Evolutionary conservation across 495 filamentous ascomycete species (phyloP).

Genomic region (Penicillium canariense): DNA sequence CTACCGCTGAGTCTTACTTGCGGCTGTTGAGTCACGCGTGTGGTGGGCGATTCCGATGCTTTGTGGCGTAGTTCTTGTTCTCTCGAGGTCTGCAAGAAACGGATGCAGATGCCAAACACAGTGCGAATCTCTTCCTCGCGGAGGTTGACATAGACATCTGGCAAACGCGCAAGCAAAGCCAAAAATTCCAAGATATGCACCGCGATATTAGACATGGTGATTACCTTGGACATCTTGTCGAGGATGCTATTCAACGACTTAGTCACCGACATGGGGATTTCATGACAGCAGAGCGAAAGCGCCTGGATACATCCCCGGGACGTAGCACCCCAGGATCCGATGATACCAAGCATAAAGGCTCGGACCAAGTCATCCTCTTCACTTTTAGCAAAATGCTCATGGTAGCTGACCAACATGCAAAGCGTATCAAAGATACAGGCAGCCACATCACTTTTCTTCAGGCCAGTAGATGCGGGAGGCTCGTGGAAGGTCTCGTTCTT

Average conservation of each 20-base stretch:
- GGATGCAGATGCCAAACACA: slow-evolving; percentile 91
- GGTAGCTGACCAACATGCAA: slow-evolving; percentile 82
- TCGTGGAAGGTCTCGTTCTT: slow-evolving; percentile 70
- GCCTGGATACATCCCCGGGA: slow-evolving; percentile 92
- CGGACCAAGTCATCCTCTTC: slow-evolving; percentile 88
- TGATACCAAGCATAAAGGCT: slow-evolving; percentile 76
- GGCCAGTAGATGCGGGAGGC: slow-evolving; percentile 66
- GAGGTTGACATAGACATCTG: slow-evolving; percentile 82
- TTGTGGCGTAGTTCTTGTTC: slow-evolving; percentile 55
- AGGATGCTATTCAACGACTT: slow-evolving; percentile 80
- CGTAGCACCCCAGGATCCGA: slow-evolving; percentile 76
- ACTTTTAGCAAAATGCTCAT: slow-evolving; percentile 74
- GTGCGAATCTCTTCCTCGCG: slow-evolving; percentile 83
- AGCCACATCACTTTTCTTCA: slow-evolving; percentile 85
- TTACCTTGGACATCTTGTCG: slow-evolving; percentile 89
- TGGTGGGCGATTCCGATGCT: slow-evolving; percentile 31
- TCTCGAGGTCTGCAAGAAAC: slow-evolving; percentile 77
- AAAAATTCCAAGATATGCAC: slow-evolving; percentile 95
- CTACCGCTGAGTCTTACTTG: slow-evolving; percentile 41
- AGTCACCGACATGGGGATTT: slow-evolving; percentile 78
- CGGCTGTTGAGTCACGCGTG: slow-evolving; percentile 24
- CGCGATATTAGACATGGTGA: slow-evolving; percentile 85
- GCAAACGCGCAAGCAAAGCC: slow-evolving; percentile 78
- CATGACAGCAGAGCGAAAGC: slow-evolving; percentile 88
- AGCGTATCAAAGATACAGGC: slow-evolving; percentile 84